A percentile compares a stretch with the other conserved stretches of the same genome.
Evolutionary conservation across 2,329 filamentous ascomycete species (phyloP).

Genomic region (Diplodia scrobiculata): DNA sequence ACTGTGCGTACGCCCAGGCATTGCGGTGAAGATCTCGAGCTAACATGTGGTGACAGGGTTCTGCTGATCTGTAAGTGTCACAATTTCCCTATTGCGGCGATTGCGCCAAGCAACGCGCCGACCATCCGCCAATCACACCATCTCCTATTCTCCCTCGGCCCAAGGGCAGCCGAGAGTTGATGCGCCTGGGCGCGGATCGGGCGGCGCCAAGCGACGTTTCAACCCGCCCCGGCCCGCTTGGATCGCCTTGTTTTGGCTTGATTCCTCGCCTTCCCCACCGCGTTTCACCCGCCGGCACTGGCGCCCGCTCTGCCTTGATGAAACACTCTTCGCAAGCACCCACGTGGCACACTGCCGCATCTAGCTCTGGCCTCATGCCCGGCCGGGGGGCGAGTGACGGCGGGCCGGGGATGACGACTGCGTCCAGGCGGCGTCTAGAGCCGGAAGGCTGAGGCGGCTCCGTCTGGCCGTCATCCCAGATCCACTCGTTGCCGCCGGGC

Average conservation of each 20-base stretch:
- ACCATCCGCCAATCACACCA: not conserved
- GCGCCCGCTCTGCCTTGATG: not conserved
- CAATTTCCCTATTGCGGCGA: conserved; percentile 4
- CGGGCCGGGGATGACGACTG: conserved; percentile 7
- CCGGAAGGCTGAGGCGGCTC: not conserved
- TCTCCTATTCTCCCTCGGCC: not conserved
- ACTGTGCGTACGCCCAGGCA: conserved; percentile 53
- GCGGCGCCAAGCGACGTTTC: conserved; percentile 22
- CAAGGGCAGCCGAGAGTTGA: conserved; percentile 19
- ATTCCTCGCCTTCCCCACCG: conserved; percentile 5
- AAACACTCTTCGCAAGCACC: conserved; percentile 1
- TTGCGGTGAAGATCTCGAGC: conserved; percentile 13
- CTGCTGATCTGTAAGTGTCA: conserved; percentile 56
- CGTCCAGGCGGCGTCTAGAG: not conserved
- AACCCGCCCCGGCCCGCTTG: conserved; percentile 9
- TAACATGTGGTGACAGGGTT: conserved; percentile 41
- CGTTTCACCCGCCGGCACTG: not conserved
- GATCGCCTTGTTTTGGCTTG: conserved; percentile 19
- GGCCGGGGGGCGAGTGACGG: not conserved
- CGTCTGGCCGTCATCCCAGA: not conserved
- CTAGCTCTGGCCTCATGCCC: not conserved
- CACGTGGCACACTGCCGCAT: not conserved
- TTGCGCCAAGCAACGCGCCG: conserved; percentile 10
- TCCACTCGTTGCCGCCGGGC: conserved; percentile 12
- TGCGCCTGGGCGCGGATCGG: not conserved